Conservation (phyloP, 306 rosid species). For the Malus fusca region DNA sequence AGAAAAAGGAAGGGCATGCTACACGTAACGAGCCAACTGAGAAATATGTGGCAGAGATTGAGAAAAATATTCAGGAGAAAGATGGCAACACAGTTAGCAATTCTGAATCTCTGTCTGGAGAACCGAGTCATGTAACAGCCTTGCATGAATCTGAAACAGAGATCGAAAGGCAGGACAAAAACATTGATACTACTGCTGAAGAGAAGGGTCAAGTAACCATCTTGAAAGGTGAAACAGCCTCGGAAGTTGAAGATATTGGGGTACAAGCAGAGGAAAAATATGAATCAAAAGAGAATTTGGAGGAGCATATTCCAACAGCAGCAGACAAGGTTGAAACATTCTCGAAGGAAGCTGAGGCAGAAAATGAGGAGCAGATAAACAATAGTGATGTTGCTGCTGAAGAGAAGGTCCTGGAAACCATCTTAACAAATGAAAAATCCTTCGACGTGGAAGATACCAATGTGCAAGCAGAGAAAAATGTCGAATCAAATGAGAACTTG, state of each 20-base stretch:
- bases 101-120: neutral
- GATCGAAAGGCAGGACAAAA: too few species aligned
- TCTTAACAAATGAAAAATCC: neutral
- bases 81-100: neutral
- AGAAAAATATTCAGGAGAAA: neutral
- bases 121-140: slow-evolving; percentile 1
- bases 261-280: too few species aligned
- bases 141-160: neutral
- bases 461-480: neutral
- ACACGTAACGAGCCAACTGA: slow-evolving; percentile 15
- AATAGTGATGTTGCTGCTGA: neutral
- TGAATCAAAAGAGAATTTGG: slow-evolving; percentile 4
- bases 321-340: neutral
- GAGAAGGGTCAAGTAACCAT: too few species aligned
- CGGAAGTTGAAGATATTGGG: too few species aligned
- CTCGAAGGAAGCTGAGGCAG: slow-evolving; percentile 4
- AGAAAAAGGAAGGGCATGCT: slow-evolving; percentile 14
- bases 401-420: slow-evolving; percentile 4
- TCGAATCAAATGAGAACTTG: neutral
- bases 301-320: neutral
- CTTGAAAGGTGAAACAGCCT: too few species aligned
- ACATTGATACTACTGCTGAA: too few species aligned
- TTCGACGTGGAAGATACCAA: neutral
- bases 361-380: neutral
- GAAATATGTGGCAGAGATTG: slow-evolving; percentile 1